Percentiles rank a stretch among this genome's conserved stretches.
phyloP scores from a whole-genome alignment of 2,329 filamentous ascomycete genomes.

The Xylariaceae sp. region DNA sequence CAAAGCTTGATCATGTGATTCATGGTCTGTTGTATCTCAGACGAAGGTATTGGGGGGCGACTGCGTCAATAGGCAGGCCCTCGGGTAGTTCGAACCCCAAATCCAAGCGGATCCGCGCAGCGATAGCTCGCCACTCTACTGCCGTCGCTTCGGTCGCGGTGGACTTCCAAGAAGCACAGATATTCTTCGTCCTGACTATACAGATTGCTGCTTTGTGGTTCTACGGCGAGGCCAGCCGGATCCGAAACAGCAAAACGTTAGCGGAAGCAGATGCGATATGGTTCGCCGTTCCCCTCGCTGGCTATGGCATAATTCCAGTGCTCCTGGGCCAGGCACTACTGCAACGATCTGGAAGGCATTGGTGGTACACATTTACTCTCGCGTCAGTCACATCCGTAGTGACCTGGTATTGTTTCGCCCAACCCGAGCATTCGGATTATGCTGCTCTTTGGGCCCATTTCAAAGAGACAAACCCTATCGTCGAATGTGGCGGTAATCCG shows the following conservation, averaged over 20 bases:
- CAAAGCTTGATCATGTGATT: neutral
- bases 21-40: neutral
- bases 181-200: neutral
- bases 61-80: too few species aligned
- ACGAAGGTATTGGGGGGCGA: too few species aligned
- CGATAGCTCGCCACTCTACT: too few species aligned
- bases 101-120: too few species aligned
- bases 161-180: slow-evolving; percentile 4
- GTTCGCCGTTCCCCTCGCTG: neutral
- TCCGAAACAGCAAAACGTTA: neutral
- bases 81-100: too few species aligned
- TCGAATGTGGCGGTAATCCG: neutral
- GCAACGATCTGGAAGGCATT: neutral
- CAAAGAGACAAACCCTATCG: neutral
- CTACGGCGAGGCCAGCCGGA: neutral
- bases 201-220: slow-evolving; percentile 1
- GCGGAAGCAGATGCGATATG: neutral
- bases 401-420: neutral
- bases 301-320: neutral
- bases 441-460: neutral
- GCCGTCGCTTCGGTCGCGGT: neutral
- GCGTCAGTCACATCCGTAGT: neutral
- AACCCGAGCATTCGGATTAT: neutral
- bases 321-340: neutral
- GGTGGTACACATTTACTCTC: slow-evolving; percentile 1